Evolutionary conservation across 306 rosid species (phyloP).

Genomic region (Luffa aegyptiaca): DNA sequence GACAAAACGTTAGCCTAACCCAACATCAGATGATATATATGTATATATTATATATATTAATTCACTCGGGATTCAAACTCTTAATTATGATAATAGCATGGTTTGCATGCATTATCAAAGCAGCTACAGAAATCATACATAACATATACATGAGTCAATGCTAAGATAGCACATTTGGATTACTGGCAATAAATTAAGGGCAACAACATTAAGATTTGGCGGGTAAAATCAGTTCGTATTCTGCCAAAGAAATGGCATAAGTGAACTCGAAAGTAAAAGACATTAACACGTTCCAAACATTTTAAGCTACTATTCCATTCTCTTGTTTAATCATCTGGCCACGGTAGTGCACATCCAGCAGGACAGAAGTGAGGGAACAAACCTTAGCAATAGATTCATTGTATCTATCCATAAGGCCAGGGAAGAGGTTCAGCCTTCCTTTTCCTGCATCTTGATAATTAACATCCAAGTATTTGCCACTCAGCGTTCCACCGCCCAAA

Average conservation of each 20-base stretch:
- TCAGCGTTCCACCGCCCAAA: constrained; percentile 58
- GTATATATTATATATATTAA: neutral
- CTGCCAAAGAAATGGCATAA: neutral
- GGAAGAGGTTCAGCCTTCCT: constrained; percentile 77
- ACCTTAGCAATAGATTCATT: constrained; percentile 63
- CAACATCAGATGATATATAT: neutral
- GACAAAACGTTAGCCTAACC: neutral
- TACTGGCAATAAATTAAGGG: neutral
- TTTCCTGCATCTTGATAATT: constrained; percentile 47
- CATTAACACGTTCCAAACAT: constrained; percentile 1
- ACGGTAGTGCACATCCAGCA: neutral
- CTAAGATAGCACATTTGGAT: neutral
- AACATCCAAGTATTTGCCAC: constrained; percentile 68
- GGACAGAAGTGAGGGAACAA: constrained; percentile 7
- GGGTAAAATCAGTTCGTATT: neutral
- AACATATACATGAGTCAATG: neutral
- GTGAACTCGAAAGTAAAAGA: neutral
- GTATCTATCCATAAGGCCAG: constrained; percentile 88
- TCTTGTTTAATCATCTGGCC: neutral
- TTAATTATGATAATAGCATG: neutral
- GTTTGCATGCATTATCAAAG: neutral
- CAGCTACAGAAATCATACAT: neutral
- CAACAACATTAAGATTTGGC: neutral
- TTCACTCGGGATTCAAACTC: neutral
- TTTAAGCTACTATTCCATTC: neutral